These are phyloP conservation scores for Choiromyces venosus DNA, from an alignment of 495 filamentous ascomycete genomes.

Conservation along the genomic window DNA sequence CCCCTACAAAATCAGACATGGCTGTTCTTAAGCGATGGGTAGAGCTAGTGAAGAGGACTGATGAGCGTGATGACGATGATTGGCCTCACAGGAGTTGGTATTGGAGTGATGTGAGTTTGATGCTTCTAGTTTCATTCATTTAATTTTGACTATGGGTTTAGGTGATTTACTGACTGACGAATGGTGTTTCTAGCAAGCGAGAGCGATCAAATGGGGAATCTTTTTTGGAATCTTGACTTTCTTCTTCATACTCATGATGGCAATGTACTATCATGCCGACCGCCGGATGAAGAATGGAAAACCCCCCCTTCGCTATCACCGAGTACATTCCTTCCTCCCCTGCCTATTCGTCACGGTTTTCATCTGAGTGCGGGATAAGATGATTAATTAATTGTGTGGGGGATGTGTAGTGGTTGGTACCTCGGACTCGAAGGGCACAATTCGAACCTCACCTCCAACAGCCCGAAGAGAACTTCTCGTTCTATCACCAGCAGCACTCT, in stretches of 20 bases:
- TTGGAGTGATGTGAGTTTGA: slow-evolving; percentile 30
- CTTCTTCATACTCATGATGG: slow-evolving; percentile 53
- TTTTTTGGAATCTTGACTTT: slow-evolving; percentile 55
- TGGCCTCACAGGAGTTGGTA: slow-evolving; percentile 33
- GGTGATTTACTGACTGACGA: slow-evolving; percentile 4
- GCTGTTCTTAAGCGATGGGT: slow-evolving; percentile 21
- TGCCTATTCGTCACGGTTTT: background rate
- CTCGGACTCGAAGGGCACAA: slow-evolving; percentile 50
- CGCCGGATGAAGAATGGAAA: slow-evolving; percentile 57
- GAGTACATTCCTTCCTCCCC: slow-evolving; percentile 49
- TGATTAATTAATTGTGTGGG: background rate
- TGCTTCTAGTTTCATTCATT: background rate
- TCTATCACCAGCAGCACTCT: slow-evolving; percentile 42
- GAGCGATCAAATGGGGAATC: slow-evolving; percentile 59
- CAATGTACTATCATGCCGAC: slow-evolving; percentile 60
- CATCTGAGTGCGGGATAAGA: background rate
- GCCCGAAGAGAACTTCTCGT: slow-evolving; percentile 43
- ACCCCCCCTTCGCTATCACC: slow-evolving; percentile 61
- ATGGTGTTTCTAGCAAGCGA: slow-evolving; percentile 19
- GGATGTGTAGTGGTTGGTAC: slow-evolving; percentile 57
- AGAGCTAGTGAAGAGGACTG: slow-evolving; percentile 25
- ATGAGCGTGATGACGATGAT: slow-evolving; percentile 20
- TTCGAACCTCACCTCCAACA: slow-evolving; percentile 50
- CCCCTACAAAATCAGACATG: slow-evolving; percentile 16
- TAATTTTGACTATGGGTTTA: background rate